Percentiles rank a stretch among this genome's conserved stretches.
Conservation (phyloP, 495 filamentous ascomycete genomes). For the Alectoria sarmentosa region DNA sequence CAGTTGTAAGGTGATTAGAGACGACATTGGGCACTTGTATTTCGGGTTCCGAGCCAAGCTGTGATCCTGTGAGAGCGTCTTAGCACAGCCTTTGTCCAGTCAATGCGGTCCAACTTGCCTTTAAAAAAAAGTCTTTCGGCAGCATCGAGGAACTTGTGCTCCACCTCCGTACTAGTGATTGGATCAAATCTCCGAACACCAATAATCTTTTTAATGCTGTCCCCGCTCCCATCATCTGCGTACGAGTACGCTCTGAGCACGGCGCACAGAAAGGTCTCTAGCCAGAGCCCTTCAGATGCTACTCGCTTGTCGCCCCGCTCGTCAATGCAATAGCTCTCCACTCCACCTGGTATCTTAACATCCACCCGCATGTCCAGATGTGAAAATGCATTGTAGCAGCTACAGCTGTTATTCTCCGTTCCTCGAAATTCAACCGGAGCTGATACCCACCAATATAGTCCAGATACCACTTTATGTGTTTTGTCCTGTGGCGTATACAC, state of each 20-base stretch:
- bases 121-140: constrained; percentile 93
- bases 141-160: constrained; percentile 92
- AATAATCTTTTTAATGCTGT: constrained; percentile 87
- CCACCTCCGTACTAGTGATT: constrained; percentile 91
- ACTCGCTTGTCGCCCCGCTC: constrained; percentile 90
- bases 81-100: constrained; percentile 16
- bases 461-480: constrained; percentile 83
- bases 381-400: constrained; percentile 99
- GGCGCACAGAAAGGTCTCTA: constrained; percentile 94
- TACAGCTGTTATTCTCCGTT: constrained; percentile 30
- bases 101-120: constrained; percentile 43
- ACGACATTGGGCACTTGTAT: constrained; percentile 96
- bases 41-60: constrained; percentile 92
- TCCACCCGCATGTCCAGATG: constrained; percentile 97
- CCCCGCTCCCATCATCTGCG: constrained; percentile 87
- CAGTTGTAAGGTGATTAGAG: constrained; percentile 89
- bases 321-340: constrained; percentile 94
- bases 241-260: constrained; percentile 92
- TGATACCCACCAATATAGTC: constrained; percentile 72
- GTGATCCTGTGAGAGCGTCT: constrained; percentile 58
- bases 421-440: constrained; percentile 11
- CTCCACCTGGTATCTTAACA: constrained; percentile 88
- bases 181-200: constrained; percentile 95
- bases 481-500: constrained; percentile 84
- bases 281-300: constrained; percentile 87